Conservation (phyloP, 148 eudicot genomes). For the Rhododendron griersonianum region DNA sequence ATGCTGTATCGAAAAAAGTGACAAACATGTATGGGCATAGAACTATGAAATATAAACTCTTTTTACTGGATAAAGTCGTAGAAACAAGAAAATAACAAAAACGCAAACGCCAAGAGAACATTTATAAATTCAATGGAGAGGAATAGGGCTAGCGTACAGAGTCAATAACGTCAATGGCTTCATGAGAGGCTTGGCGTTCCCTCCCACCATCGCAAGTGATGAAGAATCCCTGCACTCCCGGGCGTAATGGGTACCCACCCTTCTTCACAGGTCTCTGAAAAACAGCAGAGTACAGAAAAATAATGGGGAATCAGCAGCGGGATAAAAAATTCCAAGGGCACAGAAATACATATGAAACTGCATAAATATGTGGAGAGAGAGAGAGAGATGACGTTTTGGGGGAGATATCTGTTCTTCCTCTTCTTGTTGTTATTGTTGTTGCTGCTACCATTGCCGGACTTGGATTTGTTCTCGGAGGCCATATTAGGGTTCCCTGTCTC, state of each 20-base stretch:
- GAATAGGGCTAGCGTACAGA: conserved; percentile 37
- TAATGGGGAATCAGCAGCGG: background rate
- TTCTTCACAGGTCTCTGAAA: conserved; percentile 70
- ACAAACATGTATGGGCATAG: background rate
- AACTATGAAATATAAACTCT: background rate
- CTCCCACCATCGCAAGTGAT: conserved; percentile 98
- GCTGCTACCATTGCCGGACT: background rate
- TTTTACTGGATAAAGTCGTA: background rate
- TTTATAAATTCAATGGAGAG: background rate
- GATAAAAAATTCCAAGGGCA: background rate
- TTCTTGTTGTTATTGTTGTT: conserved; percentile 32
- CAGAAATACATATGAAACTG: background rate
- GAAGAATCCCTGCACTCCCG: conserved; percentile 85
- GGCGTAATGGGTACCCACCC: conserved; percentile 65
- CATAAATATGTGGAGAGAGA: background rate
- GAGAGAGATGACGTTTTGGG: conserved; percentile 42
- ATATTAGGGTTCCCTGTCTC: conserved; percentile 14
- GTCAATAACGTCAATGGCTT: conserved; percentile 82
- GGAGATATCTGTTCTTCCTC: conserved; percentile 60
- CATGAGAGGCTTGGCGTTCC: conserved; percentile 80
- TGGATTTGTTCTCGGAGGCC: conserved; percentile 45
- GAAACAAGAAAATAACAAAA: background rate
- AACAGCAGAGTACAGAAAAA: background rate
- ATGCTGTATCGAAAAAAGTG: background rate
- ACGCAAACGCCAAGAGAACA: background rate